Conservation (phyloP, 495 filamentous ascomycete species). For the Bathelium albidoporum region DNA sequence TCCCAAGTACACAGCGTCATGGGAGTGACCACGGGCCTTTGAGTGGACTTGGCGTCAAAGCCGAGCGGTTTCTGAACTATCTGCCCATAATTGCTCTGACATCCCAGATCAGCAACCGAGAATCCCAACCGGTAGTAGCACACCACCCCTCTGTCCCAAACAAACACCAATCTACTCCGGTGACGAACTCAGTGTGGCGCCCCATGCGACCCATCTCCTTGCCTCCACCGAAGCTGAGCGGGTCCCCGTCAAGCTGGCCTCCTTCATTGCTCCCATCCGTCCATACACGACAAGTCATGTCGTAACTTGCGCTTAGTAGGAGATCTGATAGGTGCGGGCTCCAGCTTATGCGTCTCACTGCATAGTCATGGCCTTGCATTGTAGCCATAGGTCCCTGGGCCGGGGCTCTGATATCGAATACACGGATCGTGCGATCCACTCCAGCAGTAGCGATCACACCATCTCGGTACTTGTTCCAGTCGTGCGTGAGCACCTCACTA, state of each 20-base stretch:
- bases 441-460: conserved; percentile 75
- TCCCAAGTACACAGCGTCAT: too few relatives aligned
- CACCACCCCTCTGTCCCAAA: conserved; percentile 95
- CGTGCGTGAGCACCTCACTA: conserved; percentile 79
- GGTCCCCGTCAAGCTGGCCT: conserved; percentile 17
- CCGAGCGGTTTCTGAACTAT: neutral
- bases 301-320: conserved; percentile 80
- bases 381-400: conserved; percentile 57
- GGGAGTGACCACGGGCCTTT: neutral
- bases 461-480: conserved; percentile 96
- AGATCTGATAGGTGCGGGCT: conserved; percentile 82
- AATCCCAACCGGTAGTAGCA: conserved; percentile 89
- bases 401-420: conserved; percentile 75
- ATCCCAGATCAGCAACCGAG: conserved; percentile 85
- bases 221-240: conserved; percentile 39
- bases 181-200: conserved; percentile 88
- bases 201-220: conserved; percentile 79
- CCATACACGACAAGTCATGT: conserved; percentile 96
- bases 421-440: conserved; percentile 78
- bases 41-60: neutral
- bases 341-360: conserved; percentile 76
- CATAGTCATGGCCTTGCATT: conserved; percentile 81
- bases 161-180: conserved; percentile 96
- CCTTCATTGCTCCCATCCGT: conserved; percentile 56
- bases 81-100: conserved; percentile 51